A percentile compares a stretch with the other conserved stretches of the same genome.
Conservation (phyloP, 306 rosid species). For the Pachyrhizus erosus region DNA sequence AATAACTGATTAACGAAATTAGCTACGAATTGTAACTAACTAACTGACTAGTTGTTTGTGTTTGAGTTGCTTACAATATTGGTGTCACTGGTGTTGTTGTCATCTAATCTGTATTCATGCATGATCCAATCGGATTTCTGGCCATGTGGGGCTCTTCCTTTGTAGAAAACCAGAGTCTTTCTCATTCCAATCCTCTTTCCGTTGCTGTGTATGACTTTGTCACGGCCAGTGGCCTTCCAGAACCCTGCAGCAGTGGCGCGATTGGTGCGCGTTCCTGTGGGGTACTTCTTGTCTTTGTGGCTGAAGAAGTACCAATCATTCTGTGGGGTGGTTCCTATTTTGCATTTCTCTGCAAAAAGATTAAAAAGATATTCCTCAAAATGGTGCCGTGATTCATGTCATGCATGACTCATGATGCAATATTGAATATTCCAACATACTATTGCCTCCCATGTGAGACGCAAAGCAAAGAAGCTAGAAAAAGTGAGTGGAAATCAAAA, state of each 20-base stretch:
- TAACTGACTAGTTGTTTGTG: not conserved
- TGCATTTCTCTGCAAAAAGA: constrained; percentile 73
- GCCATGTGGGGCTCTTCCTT: constrained; percentile 97
- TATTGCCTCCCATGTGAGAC: constrained; percentile 6
- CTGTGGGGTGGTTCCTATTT: constrained; percentile 93
- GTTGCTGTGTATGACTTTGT: constrained; percentile 75
- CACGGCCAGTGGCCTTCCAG: constrained; percentile 99
- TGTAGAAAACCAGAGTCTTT: constrained; percentile 92
- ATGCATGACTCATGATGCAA: constrained; percentile 8
- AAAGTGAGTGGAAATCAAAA: not conserved
- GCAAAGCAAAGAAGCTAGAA: not conserved
- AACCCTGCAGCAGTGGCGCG: constrained; percentile 92
- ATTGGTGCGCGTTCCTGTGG: constrained; percentile 91
- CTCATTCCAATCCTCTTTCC: constrained; percentile 89
- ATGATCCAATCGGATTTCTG: constrained; percentile 95
- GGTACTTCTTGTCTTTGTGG: constrained; percentile 97
- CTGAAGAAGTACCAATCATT: constrained; percentile 98
- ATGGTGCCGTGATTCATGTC: not conserved
- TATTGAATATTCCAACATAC: not conserved
- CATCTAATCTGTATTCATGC: constrained; percentile 95
- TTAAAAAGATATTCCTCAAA: not conserved
- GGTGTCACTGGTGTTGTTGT: constrained; percentile 54
- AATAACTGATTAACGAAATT: not conserved
- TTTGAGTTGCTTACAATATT: constrained; percentile 56
- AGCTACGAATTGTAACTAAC: not conserved